Base-by-base conservation (phyloP, 345 rosid genomes). In the Eucalyptus marginata region DNA sequence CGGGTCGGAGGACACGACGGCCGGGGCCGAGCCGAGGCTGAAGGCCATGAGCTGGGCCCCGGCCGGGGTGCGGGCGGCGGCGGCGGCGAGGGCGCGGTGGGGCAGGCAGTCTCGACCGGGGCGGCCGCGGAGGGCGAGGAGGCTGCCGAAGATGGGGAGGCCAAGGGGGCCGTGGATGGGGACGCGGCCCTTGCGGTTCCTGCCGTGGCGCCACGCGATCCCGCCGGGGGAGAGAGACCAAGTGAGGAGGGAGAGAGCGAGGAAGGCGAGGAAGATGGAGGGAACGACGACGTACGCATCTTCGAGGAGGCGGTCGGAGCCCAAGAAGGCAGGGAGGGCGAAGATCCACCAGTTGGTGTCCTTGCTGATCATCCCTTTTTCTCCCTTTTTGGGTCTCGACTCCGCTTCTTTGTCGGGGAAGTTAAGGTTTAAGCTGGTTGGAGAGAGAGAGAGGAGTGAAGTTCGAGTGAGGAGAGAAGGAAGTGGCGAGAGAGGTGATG, bases 1-100 rank as follows among this genome's bases (percentile, higher is more conserved):
- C 8, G 97, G 97, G 44, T 97, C 95, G 31, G 98, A 96, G 52
- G 99, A 88, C 5, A 95, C 95, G 58, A 97, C 95, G 11, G 93
- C 94, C 0, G 97, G 97, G 18, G 99, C 94, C 2, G 93, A 91
- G 49, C 97, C 99, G 14, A 97, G 96, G 90, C 99, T 97, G 83
- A 97, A 91, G 50, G 99, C 99, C 98, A 96, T 96, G 91, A 97
- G 96, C 79, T 95, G 92, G 11, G 91, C 89, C 71, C 87, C 92
- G 43, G 88, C 86, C 10, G 92, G 86, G 87, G 79, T 68, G 93
- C 94, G 90, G 86, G 99, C 96, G 93, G 83, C 83, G 83, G 29
- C 47, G 90, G 97, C 90, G 14, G 98, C 97, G 14, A 96, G 88
- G 22, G 93, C 86, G 40, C 96, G 95, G 91, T 96, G 98, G 49